Evolutionary conservation across 2,329 filamentous ascomycete genomes (phyloP).

Genomic region (Botrytis hyacinthi): DNA sequence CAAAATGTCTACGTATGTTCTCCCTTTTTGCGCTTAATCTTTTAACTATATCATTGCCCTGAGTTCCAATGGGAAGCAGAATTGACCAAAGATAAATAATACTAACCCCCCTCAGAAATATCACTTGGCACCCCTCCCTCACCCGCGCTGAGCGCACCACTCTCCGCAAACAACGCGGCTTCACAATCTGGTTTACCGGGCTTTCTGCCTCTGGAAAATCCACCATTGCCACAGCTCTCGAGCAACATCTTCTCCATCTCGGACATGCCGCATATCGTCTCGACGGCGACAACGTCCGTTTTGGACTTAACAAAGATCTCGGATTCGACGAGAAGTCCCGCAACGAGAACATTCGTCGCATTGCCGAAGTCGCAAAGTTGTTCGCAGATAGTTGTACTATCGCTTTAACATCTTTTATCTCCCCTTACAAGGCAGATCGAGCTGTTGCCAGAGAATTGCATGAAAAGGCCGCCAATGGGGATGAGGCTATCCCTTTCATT

Average conservation of each 20-base stretch:
- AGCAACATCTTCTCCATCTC: constrained; percentile 91
- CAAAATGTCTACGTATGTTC: constrained; percentile 20
- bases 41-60: not conserved
- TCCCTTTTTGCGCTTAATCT: not conserved
- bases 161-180: constrained; percentile 78
- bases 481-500: constrained; percentile 75
- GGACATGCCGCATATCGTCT: constrained; percentile 84
- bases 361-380: constrained; percentile 88
- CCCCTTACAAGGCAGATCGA: constrained; percentile 85
- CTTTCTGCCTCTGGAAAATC: constrained; percentile 96
- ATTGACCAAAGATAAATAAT: not conserved
- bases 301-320: constrained; percentile 96
- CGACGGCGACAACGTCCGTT: constrained; percentile 97
- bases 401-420: constrained; percentile 95
- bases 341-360: constrained; percentile 96
- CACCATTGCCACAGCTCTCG: constrained; percentile 91
- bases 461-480: constrained; percentile 53
- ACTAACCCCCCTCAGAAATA: constrained; percentile 62
- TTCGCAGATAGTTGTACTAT: constrained; percentile 89
- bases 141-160: constrained; percentile 73
- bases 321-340: constrained; percentile 91
- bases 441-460: constrained; percentile 80
- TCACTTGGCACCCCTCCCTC: constrained; percentile 81
- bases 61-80: not conserved
- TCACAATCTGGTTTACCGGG: constrained; percentile 97